These are phyloP conservation scores for Ustulina deusta DNA, from an alignment of 2,329 filamentous ascomycete genomes.

Conservation along the genomic window DNA sequence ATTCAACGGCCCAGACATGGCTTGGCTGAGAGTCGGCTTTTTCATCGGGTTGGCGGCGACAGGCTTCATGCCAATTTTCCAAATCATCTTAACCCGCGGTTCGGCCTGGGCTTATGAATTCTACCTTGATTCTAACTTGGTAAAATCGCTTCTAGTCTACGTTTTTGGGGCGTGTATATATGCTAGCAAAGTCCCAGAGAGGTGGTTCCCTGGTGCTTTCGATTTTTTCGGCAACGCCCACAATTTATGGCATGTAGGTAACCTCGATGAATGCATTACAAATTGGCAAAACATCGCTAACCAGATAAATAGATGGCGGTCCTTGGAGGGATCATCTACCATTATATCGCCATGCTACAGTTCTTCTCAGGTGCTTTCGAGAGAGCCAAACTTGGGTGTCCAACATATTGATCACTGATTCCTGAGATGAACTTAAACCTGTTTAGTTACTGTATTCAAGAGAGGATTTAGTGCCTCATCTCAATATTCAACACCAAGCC, in stretches of 20 bases:
- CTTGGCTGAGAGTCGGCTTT: conserved; percentile 91
- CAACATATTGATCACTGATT: conserved; percentile 58
- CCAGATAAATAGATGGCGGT: conserved; percentile 96
- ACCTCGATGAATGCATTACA: conserved; percentile 83
- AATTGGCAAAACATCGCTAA: conserved; percentile 86
- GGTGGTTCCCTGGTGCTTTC: conserved; percentile 92
- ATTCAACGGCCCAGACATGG: conserved; percentile 93
- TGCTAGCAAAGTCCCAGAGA: conserved; percentile 90
- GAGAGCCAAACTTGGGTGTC: conserved; percentile 72
- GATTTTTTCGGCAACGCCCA: conserved; percentile 96
- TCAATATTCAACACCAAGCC: not conserved
- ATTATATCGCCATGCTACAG: conserved; percentile 95
- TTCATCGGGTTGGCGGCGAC: conserved; percentile 89
- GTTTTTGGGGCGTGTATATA: conserved; percentile 87
- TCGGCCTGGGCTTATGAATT: conserved; percentile 86
- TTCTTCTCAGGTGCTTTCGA: conserved; percentile 86
- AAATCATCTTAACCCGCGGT: conserved; percentile 83
- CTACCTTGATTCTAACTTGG: conserved; percentile 79
- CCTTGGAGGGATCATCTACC: conserved; percentile 94
- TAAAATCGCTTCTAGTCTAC: conserved; percentile 89
- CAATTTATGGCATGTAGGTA: conserved; percentile 89
- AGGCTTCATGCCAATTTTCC: conserved; percentile 87
- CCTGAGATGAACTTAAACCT: not conserved
- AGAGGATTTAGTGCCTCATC: not conserved
- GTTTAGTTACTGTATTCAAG: conserved; percentile 20